Conservation (phyloP, 2,329 filamentous ascomycete species). For the Xylaria sp. region DNA sequence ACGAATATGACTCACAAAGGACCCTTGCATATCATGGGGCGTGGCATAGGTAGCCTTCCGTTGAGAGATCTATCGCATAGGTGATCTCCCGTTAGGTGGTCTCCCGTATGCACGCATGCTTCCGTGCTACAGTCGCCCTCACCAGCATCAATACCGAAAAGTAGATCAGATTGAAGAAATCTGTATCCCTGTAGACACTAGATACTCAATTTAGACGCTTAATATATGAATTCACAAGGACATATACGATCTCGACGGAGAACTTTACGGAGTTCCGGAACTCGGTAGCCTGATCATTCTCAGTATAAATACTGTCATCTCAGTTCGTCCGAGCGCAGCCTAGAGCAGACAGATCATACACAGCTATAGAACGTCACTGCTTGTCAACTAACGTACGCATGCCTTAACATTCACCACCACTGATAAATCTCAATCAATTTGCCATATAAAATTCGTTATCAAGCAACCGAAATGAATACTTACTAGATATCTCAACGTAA, state of each 20-base stretch:
- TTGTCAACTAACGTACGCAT: no score
- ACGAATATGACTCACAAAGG: no score
- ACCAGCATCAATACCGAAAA: background rate
- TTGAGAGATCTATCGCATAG: no score
- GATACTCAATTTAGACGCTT: background rate
- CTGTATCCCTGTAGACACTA: background rate
- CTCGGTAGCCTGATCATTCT: background rate
- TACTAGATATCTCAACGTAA: background rate
- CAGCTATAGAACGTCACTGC: background rate
- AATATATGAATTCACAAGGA: background rate
- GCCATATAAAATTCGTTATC: background rate
- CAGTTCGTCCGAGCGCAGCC: background rate
- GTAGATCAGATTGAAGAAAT: background rate
- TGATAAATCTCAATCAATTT: background rate
- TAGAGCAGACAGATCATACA: background rate
- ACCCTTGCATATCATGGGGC: no score
- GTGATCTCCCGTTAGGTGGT: no score
- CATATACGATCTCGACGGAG: background rate
- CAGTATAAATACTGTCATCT: background rate
- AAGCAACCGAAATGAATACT: background rate
- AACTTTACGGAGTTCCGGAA: background rate
- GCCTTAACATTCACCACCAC: background rate
- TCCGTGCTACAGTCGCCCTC: no score
- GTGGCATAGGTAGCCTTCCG: no score
- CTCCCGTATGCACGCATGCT: no score